A percentile compares a stretch with the other conserved stretches of the same genome.
phyloP scores from a whole-genome alignment of 2,329 filamentous ascomycete genomes.

The Phyllosticta citrichinensis region DNA sequence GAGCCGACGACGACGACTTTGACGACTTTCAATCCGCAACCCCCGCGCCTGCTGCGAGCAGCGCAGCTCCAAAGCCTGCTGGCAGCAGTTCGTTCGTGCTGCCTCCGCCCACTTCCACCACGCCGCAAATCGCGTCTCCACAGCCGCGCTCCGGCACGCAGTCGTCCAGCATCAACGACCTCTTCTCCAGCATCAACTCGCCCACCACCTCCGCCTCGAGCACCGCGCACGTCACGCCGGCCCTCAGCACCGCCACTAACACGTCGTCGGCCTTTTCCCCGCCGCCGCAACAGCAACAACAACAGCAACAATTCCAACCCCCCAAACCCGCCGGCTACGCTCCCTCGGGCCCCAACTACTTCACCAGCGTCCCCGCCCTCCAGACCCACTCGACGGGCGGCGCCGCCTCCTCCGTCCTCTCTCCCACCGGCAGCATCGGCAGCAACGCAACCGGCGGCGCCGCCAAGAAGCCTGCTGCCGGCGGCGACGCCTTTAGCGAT shows the following conservation, averaged over 20 bases:
- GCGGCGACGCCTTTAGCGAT: conserved; percentile 80
- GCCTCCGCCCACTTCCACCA: conserved; percentile 37
- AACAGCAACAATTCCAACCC: conserved; percentile 26
- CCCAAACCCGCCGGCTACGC: conserved; percentile 59
- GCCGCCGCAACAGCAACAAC: conserved; percentile 29
- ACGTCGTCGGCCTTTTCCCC: conserved; percentile 19
- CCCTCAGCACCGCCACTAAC: conserved; percentile 39
- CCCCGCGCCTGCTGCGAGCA: conserved; percentile 37
- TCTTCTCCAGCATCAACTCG: conserved; percentile 76
- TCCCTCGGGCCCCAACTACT: conserved; percentile 83
- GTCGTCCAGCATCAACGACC: conserved; percentile 67
- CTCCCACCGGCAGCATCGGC: conserved; percentile 24
- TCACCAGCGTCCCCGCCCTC: conserved; percentile 59
- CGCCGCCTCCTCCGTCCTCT: conserved; percentile 23
- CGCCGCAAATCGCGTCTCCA: conserved; percentile 67
- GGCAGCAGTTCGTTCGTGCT: conserved; percentile 21
- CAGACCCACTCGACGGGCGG: conserved; percentile 21
- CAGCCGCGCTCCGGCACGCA: conserved; percentile 78
- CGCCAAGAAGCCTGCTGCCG: conserved; percentile 41
- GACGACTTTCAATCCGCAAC: conserved; percentile 93
- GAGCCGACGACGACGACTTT: conserved; percentile 76
- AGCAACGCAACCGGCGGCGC: conserved; percentile 31
- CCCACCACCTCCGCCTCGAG: conserved; percentile 45
- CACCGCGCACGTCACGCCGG: conserved; percentile 39
- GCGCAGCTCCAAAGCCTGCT: conserved; percentile 17